Evolutionary conservation across 148 eudicot genomes (phyloP), one percentile per base, ranked within the genome.

Genomic region (Rhododendron ovatum): DNA sequence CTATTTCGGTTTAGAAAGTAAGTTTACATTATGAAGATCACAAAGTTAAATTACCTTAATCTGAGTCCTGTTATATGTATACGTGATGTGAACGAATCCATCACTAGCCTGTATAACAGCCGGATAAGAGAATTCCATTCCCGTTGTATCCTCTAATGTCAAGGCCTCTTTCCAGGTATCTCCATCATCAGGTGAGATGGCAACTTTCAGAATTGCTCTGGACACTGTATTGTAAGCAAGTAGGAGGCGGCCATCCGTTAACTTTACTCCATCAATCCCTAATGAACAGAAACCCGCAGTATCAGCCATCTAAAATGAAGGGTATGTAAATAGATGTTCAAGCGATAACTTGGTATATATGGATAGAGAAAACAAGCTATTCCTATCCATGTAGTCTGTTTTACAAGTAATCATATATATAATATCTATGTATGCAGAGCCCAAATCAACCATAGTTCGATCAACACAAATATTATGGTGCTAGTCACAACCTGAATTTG

Each of bases 121-220:
- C 3, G 99, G 99, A 88, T 96, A 95, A 73, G 99, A 96, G 88
- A 92, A 96, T 73, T 96, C 99, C 99, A 91, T 94, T 78, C 94
- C 99, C 0, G 69, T 28, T 69, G 88, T 91, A 30, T 94, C 90
- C 86, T 96, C 99, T 20, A 96, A 86, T 14, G 98, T 96, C 85
- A 89, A 50, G 55, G 88, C 95, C 63, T 94, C 95, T 22, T 86
- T 76, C 99, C 99, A 96, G 12, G 99, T 90, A 81, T 95, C 98
- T 51, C 99, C 99, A 59, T 96, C 98, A 82, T 95, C 93, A 12
- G 24, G 47, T 39, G 94, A 89, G 85, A 91, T 45, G 14, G 90
- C 92, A 74, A 89, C 93, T 91, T 94, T 96, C 63, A 91, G 90
- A 80, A 89, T 84, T 41, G 89, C 97, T 71, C 98, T 91, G 9